Conservation (phyloP, 179 eudicot species). For the Silene noctiflora region DNA sequence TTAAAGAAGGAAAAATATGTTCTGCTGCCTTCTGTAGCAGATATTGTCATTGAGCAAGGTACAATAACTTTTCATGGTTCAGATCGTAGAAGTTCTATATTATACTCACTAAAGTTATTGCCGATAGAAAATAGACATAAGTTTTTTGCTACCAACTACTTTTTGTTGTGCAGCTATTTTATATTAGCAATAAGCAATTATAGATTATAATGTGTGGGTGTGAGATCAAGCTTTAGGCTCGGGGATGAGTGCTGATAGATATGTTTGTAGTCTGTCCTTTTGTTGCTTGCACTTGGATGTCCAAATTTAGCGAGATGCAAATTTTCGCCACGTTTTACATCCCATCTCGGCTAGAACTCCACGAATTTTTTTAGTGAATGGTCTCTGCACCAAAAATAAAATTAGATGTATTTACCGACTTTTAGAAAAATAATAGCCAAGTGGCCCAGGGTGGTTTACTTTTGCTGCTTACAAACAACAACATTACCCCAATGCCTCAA, state of each 20-base stretch:
- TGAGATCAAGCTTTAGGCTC: background rate
- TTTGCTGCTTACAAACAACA: too few relatives aligned
- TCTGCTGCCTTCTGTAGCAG: conserved; percentile 65
- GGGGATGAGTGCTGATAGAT: background rate
- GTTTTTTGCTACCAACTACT: background rate
- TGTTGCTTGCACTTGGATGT: background rate
- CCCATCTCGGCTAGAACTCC: too few relatives aligned
- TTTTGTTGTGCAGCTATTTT: background rate
- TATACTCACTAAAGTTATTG: background rate
- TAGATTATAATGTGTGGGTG: background rate
- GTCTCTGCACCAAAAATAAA: too few relatives aligned
- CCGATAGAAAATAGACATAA: background rate
- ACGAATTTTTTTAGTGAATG: too few relatives aligned
- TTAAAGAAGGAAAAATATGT: conserved; percentile 77
- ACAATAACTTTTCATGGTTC: conserved; percentile 10
- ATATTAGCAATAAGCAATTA: too few relatives aligned
- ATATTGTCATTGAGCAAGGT: conserved; percentile 90
- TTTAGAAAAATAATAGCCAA: too few relatives aligned
- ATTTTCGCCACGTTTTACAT: too few relatives aligned
- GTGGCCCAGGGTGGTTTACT: too few relatives aligned
- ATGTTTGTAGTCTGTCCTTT: background rate
- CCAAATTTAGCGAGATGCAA: background rate
- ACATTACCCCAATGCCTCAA: too few relatives aligned
- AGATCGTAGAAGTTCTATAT: background rate
- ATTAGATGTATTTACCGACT: too few relatives aligned